Conservation (phyloP, 129 eudicot genomes). For the Saposhnikovia divaricata region DNA sequence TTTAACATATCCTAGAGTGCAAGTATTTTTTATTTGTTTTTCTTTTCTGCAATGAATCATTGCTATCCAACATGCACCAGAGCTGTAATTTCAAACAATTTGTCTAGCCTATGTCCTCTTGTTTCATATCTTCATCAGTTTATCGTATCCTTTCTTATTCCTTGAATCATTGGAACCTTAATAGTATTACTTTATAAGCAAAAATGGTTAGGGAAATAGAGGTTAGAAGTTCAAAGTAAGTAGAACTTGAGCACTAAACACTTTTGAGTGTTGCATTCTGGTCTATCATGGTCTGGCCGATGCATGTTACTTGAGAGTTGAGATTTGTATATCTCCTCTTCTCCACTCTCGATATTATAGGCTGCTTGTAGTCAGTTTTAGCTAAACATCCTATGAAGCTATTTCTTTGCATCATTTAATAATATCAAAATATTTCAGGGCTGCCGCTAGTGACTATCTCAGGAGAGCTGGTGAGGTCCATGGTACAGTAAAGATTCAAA, state of each 20-base stretch:
- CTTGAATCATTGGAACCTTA: not conserved
- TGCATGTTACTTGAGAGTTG: not conserved
- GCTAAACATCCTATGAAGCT: not conserved
- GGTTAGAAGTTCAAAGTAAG: not conserved
- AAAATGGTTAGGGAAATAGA: not conserved
- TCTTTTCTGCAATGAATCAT: no score
- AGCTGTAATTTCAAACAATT: not conserved
- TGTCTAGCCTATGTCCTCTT: not conserved
- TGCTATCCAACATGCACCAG: not conserved
- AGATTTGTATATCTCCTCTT: not conserved
- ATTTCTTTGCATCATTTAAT: constrained; percentile 8
- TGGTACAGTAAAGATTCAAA: constrained; percentile 79
- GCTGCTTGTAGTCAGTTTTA: not conserved
- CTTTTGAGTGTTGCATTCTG: not conserved
- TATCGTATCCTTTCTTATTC: not conserved
- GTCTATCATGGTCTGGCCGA: not conserved
- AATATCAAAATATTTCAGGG: constrained; percentile 36
- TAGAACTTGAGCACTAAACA: not conserved
- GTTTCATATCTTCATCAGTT: not conserved
- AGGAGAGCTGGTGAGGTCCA: constrained; percentile 69
- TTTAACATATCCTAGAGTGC: not conserved
- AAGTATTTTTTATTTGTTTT: not conserved
- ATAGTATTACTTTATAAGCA: not conserved
- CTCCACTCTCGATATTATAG: not conserved
- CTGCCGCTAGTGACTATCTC: constrained; percentile 76